These are phyloP conservation scores for Hypomyces rosellus DNA, from an alignment of 2,329 filamentous ascomycete species.

Conservation along the genomic window DNA sequence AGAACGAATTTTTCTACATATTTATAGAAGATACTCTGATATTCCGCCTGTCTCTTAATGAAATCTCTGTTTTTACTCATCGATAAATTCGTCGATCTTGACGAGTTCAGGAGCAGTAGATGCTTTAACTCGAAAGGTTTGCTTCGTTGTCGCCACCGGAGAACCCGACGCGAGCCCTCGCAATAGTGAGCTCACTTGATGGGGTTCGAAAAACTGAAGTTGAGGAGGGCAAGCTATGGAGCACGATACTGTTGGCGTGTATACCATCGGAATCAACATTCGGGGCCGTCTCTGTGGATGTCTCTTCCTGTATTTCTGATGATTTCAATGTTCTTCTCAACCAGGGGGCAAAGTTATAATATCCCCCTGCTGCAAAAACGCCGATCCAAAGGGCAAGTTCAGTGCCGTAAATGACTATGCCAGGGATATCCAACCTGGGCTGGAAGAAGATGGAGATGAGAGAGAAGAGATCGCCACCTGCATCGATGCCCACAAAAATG, in stretches of 20 bases:
- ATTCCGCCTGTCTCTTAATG: no score
- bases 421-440: slow-evolving; percentile 50
- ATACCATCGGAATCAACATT: background rate
- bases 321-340: slow-evolving; percentile 27
- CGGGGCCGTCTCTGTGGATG: background rate
- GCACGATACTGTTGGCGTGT: slow-evolving; percentile 6
- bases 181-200: slow-evolving; percentile 6
- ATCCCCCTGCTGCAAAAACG: slow-evolving; percentile 58
- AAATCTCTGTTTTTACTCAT: no score
- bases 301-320: background rate
- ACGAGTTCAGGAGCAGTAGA: no score
- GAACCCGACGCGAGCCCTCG: slow-evolving; percentile 5
- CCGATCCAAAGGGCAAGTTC: slow-evolving; percentile 63
- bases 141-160: background rate
- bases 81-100: no score
- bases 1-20: no score
- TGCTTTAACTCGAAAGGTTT: background rate
- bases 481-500: slow-evolving; percentile 64
- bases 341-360: slow-evolving; percentile 59
- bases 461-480: slow-evolving; percentile 61
- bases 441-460: slow-evolving; percentile 60
- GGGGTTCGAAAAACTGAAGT: slow-evolving; percentile 11
- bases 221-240: slow-evolving; percentile 10
- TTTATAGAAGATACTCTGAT: no score
- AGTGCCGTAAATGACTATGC: slow-evolving; percentile 60